Evolutionary conservation across 768 basidiomycete genomes (phyloP).

Genomic region (Pholiota conissans): DNA sequence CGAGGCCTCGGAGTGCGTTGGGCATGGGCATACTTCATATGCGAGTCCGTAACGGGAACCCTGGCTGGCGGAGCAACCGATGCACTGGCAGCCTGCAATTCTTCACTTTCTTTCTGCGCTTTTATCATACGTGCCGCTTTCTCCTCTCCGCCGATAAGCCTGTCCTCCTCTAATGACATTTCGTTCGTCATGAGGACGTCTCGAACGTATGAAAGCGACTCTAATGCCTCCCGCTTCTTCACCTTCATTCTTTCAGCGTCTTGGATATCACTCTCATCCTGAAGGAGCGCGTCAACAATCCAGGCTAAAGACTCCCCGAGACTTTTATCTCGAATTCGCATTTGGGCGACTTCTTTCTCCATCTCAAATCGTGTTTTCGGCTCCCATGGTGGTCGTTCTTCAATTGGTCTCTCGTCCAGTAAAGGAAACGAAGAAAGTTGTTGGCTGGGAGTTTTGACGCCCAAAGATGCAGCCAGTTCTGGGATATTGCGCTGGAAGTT

Average conservation of each 20-base stretch:
- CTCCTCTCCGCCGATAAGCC: conserved; percentile 59
- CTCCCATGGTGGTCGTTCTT: conserved; percentile 70
- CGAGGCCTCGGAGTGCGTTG: conserved; percentile 15
- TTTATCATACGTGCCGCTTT: conserved; percentile 35
- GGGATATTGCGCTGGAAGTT: conserved; percentile 74
- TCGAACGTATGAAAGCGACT: conserved; percentile 74
- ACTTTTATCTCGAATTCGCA: conserved; percentile 58
- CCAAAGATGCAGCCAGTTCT: conserved; percentile 70
- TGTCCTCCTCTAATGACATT: conserved; percentile 61
- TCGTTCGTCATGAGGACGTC: conserved; percentile 64
- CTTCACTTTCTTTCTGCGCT: conserved; percentile 24
- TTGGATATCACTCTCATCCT: conserved; percentile 46
- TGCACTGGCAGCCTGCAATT: conserved; percentile 17
- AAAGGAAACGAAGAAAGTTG: conserved; percentile 59
- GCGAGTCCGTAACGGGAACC: conserved; percentile 39
- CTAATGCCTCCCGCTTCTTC: conserved; percentile 65
- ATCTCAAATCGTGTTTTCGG: conserved; percentile 68
- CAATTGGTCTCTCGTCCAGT: conserved; percentile 52
- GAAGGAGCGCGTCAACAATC: conserved; percentile 71
- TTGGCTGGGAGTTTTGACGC: conserved; percentile 51
- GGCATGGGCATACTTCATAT: conserved; percentile 24
- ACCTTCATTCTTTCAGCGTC: conserved; percentile 39
- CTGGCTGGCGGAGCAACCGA: conserved; percentile 35
- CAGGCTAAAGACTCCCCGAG: conserved; percentile 72
- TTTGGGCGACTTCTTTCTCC: conserved; percentile 57